Evolutionary conservation across 2,329 filamentous ascomycete genomes (phyloP), one percentile per base, ranked within the genome.

Genomic region (Fusarium gaditjirri): DNA sequence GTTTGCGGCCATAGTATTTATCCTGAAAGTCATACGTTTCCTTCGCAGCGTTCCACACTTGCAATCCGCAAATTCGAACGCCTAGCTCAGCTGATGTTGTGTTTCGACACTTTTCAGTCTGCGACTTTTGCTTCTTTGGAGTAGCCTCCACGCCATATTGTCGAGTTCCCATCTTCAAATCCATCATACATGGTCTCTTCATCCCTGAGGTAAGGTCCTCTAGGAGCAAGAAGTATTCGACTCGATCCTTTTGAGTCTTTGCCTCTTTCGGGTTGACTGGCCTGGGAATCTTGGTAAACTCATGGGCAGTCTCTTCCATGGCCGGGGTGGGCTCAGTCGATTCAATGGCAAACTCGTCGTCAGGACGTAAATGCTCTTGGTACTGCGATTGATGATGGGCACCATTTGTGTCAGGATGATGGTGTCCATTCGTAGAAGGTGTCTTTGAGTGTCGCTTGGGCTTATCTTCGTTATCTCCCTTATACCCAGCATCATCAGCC

Each of bases 141-240:
- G 89, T 91, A 5, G 96, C 96, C 75, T 98, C 95, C 17, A 98
- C 90, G 12, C 96, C 96, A 80, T 98, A 98, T 79, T 99, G 96
- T 5, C 96, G 91, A 12, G 96, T 99, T 25, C 96, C 96, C 96
- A 99, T 99, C 80, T 99, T 99, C 70, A 99, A 86, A 79, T 99
- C 96, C 81, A 99, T 92, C 66, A 99, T 97, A 82, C 96, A 98
- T 9, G 96, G 96, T 55, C 93, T 91, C 79, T 94, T 95, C 96
- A 99, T 98, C 38, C 95, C 95, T 4, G 95, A 93, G 2, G 96
- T 99, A 52, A 99, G 87, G 80, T 99, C 96, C 81, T 99, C 96
- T 14, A 99, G 85, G 2, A 99, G 86, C 19, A 99, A 85, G 79
- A 99, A 99, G 79, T 95, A 97, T 77, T 98, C 94, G 8, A 97